Percentiles rank a stretch among this genome's conserved stretches.
phyloP scores from a whole-genome alignment of 305 asterid species.

The Andrographis paniculata region DNA sequence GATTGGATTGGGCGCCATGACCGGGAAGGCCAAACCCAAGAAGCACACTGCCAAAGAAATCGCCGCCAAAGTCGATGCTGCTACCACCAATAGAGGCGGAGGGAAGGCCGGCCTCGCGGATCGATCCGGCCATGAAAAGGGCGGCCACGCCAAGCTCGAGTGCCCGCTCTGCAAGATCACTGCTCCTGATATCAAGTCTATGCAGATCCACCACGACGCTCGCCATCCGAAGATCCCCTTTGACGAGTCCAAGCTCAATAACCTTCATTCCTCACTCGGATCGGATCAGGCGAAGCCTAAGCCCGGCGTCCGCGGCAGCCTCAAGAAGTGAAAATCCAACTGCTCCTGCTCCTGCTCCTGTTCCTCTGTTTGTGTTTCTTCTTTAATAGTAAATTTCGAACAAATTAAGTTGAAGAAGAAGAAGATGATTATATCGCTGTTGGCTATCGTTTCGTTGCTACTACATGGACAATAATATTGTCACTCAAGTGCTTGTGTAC shows the following conservation, averaged over 20 bases:
- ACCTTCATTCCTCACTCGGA: slow-evolving; percentile 43
- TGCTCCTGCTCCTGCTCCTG: not conserved
- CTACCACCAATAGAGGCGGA: slow-evolving; percentile 85
- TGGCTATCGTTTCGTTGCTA: too few species aligned
- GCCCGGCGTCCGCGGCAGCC: slow-evolving; percentile 88
- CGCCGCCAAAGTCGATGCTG: slow-evolving; percentile 71
- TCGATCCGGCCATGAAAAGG: slow-evolving; percentile 61
- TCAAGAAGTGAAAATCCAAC: slow-evolving; percentile 52
- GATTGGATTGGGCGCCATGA: too few species aligned
- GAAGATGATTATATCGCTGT: too few species aligned
- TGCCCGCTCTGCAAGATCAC: slow-evolving; percentile 85
- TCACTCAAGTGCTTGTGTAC: too few species aligned
- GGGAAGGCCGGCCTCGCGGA: slow-evolving; percentile 83
- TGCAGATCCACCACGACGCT: slow-evolving; percentile 96
- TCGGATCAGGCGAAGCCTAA: slow-evolving; percentile 45
- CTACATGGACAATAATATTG: too few species aligned
- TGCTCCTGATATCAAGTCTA: slow-evolving; percentile 75
- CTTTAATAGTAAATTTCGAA: too few species aligned
- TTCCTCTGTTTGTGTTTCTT: not conserved
- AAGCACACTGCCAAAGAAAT: slow-evolving; percentile 97
- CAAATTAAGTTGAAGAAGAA: too few species aligned
- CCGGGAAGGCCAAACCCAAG: slow-evolving; percentile 98
- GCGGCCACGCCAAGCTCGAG: slow-evolving; percentile 89
- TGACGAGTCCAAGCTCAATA: slow-evolving; percentile 61
- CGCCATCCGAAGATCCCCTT: slow-evolving; percentile 79